Evolutionary conservation across 148 eudicot species (phyloP), one percentile per base, ranked within the genome.

Genomic region (Rhododendron mucronatum): DNA sequence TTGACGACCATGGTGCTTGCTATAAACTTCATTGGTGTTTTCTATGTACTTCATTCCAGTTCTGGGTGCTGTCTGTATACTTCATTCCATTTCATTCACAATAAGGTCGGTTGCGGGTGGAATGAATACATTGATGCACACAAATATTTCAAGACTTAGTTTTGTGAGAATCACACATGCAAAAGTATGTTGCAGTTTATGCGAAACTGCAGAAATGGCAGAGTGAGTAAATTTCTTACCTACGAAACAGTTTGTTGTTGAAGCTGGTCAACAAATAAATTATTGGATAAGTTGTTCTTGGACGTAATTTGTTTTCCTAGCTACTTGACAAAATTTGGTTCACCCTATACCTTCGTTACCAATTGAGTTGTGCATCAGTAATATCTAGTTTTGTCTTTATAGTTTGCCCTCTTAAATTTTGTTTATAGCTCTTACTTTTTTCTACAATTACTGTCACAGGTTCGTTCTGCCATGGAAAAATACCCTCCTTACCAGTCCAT

Each of bases 391-490:
- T 35, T 9, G 41, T 5, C n/a, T 57, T 30, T 18, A 8, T 41
- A 23, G 3, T 5, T 65, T 15, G 63, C 4, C 45, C 77, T 67
- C 18, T 5, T 35, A 39, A 76, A 21, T 4, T 44, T 48, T 45
- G 21, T n/a, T 47, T 87, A 6, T 48, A 33, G 75, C 41, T 71
- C 86, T 84, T 73, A 73, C 0, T 84, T 84, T 12, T 35, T 59
- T 45, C 57, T 79, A 26, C 26, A 74, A 55, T 20, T 33, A 67
- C 57, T 83, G 21, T 88, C 85, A 65, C 80, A 96, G 99, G 99
- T 96, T 81, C 99, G 99, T 88, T 94, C 90, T 87, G 97, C 88
- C 77, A 96, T 96, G 98, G 99, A 96, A 86, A 96, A 96, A 78
- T 96, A 96, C 82, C 98, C 98, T 75, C 98, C 97, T 78, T 95